Conservation (phyloP, 306 rosid genomes). For the Trichosanthes truncata region DNA sequence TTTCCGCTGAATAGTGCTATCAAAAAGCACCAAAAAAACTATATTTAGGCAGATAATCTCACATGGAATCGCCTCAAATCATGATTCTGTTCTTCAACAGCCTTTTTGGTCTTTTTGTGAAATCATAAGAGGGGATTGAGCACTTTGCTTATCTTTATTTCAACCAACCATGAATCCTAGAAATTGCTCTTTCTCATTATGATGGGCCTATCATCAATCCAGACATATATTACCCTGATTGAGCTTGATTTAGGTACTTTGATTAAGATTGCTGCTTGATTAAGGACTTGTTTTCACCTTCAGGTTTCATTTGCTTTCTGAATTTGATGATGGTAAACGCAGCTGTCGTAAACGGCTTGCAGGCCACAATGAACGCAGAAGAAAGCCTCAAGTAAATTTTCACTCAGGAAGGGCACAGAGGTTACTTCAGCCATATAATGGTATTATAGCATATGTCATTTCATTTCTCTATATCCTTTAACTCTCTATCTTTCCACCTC, state of each 20-base stretch:
- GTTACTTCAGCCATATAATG: slow-evolving; percentile 56
- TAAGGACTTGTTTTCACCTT: slow-evolving; percentile 18
- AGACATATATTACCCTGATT: not conserved
- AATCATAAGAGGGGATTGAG: not conserved
- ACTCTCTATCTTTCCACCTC: not conserved
- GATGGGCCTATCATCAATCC: not conserved
- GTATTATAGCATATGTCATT: slow-evolving; percentile 24
- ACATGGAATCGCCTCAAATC: not conserved
- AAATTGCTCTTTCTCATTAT: not conserved
- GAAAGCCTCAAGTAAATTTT: slow-evolving; percentile 66
- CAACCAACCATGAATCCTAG: not conserved
- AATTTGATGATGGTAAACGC: slow-evolving; percentile 89
- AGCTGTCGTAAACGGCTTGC: slow-evolving; percentile 95
- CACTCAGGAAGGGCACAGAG: slow-evolving; percentile 47
- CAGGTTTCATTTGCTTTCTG: slow-evolving; percentile 88
- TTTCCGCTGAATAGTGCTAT: not conserved
- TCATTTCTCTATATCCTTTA: slow-evolving; percentile 6
- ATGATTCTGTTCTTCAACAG: not conserved
- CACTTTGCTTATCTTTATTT: not conserved
- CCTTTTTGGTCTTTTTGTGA: not conserved
- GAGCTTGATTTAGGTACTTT: not conserved
- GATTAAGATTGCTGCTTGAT: slow-evolving; percentile 18
- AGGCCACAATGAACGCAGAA: slow-evolving; percentile 81
- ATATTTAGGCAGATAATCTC: not conserved
- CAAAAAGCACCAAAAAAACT: not conserved